Evolutionary conservation across 805 yeast species (phyloP).

Genomic region (Kazachstania kunashirensis): DNA sequence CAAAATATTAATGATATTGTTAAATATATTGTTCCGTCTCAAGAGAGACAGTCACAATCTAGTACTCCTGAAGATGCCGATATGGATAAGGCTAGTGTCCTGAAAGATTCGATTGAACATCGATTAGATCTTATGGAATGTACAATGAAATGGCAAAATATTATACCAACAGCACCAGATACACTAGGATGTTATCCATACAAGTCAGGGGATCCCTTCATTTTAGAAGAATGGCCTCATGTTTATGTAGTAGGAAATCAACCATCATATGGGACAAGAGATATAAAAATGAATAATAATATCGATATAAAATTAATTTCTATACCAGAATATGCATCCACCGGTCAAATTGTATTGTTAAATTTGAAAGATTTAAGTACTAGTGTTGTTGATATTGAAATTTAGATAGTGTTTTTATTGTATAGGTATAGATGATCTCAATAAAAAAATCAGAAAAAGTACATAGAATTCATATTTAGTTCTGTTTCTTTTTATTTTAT

Average conservation of each 20-base stretch:
- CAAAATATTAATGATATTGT: constrained; percentile 73
- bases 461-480: no score
- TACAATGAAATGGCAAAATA: constrained; percentile 73
- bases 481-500: no score
- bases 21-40: constrained; percentile 47
- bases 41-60: constrained; percentile 25
- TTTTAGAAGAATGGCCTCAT: constrained; percentile 72
- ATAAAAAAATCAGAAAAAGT: no score
- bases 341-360: constrained; percentile 56
- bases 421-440: no score
- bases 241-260: constrained; percentile 85
- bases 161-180: constrained; percentile 93
- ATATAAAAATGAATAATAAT: constrained; percentile 30
- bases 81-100: not conserved
- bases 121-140: constrained; percentile 52
- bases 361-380: constrained; percentile 50
- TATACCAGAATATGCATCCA: constrained; percentile 59
- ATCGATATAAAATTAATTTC: constrained; percentile 43
- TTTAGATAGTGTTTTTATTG: no score
- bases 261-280: constrained; percentile 43
- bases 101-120: constrained; percentile 18
- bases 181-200: constrained; percentile 87
- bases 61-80: constrained; percentile 9
- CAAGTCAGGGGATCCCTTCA: constrained; percentile 67
- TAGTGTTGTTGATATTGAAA: constrained; percentile 35